Percentiles rank a stretch among this genome's conserved stretches.
These are phyloP conservation scores for Vinca minor DNA, from an alignment of 257 asterid species.

Conservation along the genomic window DNA sequence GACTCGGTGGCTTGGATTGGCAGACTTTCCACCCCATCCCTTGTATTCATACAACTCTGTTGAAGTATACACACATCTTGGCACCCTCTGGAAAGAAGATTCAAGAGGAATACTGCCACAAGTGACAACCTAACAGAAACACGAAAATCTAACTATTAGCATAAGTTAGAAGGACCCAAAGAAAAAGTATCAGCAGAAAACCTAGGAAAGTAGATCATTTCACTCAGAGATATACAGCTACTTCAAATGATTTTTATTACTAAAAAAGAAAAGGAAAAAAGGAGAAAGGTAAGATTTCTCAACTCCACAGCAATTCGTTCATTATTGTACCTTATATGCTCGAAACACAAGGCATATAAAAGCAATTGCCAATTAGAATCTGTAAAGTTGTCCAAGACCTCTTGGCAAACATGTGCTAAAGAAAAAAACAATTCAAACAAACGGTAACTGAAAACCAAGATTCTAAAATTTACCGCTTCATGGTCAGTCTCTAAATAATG, in stretches of 20 bases:
- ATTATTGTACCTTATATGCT: neutral
- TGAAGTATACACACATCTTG: conserved; percentile 77
- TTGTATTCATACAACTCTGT: conserved; percentile 77
- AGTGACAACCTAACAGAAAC: conserved; percentile 61
- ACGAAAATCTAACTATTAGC: neutral
- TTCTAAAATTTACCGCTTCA: neutral
- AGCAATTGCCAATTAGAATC: neutral
- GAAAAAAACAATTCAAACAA: neutral
- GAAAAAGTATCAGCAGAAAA: neutral
- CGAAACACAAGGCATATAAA: neutral
- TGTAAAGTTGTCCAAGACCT: neutral
- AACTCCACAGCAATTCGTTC: neutral
- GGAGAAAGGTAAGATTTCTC: neutral
- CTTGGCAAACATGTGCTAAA: neutral
- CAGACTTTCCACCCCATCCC: conserved; percentile 71
- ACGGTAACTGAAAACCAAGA: neutral
- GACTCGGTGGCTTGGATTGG: conserved; percentile 53
- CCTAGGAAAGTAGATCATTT: neutral
- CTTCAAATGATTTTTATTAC: neutral
- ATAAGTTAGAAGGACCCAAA: neutral
- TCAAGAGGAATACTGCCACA: conserved; percentile 98
- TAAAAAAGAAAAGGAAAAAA: neutral
- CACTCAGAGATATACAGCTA: neutral
- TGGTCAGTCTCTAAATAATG: neutral
- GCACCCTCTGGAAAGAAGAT: conserved; percentile 72